phyloP scores from a whole-genome alignment of 441 rosid species.

The Aquilaria agallochum region DNA sequence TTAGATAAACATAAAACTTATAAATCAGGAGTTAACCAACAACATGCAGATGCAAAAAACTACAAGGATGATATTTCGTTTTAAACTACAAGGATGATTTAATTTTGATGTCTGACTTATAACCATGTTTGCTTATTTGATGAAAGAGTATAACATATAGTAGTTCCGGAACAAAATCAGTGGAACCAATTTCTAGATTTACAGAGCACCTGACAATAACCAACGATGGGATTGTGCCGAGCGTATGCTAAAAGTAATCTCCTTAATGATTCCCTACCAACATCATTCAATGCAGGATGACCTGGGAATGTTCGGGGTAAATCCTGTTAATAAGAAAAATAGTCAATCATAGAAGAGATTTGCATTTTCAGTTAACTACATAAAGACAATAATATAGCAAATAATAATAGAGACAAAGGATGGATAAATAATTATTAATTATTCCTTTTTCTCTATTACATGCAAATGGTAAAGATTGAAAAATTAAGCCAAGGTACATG shows the following conservation, averaged over 20 bases:
- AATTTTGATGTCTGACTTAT: too few relatives aligned
- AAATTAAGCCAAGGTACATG: conserved; percentile 41
- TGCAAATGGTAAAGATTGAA: conserved; percentile 37
- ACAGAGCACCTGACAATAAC: conserved; percentile 59
- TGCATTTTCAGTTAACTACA: conserved; percentile 4
- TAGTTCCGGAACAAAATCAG: too few relatives aligned
- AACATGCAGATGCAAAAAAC: too few relatives aligned
- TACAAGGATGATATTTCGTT: too few relatives aligned
- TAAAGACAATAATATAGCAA: conserved; percentile 28
- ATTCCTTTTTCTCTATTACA: too few relatives aligned
- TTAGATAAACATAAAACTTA: background rate
- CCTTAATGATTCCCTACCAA: conserved; percentile 57
- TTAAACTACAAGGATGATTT: too few relatives aligned
- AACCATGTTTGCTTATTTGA: too few relatives aligned
- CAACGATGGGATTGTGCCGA: conserved; percentile 60
- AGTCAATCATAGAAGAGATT: conserved; percentile 32
- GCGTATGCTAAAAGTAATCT: conserved; percentile 62
- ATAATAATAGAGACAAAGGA: background rate
- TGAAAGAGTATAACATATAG: background rate
- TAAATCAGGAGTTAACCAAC: background rate
- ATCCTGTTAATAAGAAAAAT: conserved; percentile 34
- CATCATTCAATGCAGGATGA: conserved; percentile 62
- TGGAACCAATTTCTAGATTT: background rate
- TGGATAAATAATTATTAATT: too few relatives aligned
- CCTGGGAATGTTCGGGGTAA: conserved; percentile 68